Evolutionary conservation across 2,329 filamentous ascomycete genomes (phyloP), one percentile per base, ranked within the genome.

Genomic region (Scedosporium aurantiacum): DNA sequence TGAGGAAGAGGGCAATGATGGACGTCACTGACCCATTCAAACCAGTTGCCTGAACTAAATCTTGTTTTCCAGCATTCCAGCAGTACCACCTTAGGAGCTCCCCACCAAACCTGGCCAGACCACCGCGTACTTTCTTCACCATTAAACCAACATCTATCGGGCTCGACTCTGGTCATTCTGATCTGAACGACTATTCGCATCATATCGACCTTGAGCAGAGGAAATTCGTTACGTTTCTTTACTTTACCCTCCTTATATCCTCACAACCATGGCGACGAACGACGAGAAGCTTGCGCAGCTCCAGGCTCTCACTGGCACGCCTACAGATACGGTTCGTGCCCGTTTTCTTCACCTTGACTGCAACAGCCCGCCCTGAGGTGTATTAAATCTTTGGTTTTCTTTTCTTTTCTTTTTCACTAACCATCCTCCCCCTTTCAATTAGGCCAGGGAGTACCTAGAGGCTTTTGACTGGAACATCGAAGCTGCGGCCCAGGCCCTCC

Each of bases 391-490:
- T 43, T 10, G 7, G 3, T 16, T 18, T 28, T 21, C 14, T 16
- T 18, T 28, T 21, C 10, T 52, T 40, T 10, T 23, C 21, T 5
- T 14, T 23, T n/a, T 43, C 37, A 2, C 59, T 61, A n/a, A 61
- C 32, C 21, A 8, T 18, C 2, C 2, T 1, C 27, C 23, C 25
- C 16, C 18, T 16, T 32, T 27, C 10, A 14, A 47, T 23, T n/a
- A 91, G 88, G 88, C 88, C 56, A 78, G 78, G 61, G 79, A 86
- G 63, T 88, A 88, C 66, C 83, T 93, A 6, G 76, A 78, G 23
- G 79, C 81, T 41, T 85, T 81, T 68, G 75, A 81, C 65, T 91
- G 88, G 86, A 81, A 91, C 68, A 74, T 90, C 52, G 78, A 81
- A 65, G 75, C 78, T 8, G 87, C 87, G 16, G 80, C 82, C 60